Evolutionary conservation across 257 asterid genomes (phyloP), one percentile per base, ranked within the genome.

Genomic region (Fraxinus pennsylvanica): DNA sequence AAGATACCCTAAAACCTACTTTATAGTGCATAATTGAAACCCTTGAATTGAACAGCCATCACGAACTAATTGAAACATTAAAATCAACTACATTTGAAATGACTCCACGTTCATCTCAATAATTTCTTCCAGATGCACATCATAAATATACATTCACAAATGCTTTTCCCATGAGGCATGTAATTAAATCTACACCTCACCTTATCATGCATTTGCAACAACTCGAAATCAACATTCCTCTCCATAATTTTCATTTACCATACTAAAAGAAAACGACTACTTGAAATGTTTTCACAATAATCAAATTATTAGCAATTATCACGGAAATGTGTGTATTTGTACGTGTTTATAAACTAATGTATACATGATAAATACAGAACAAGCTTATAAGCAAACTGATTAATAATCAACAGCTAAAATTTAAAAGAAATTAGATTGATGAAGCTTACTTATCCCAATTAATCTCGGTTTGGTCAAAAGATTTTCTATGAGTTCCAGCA

Each of bases 391-490:
- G 41, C 27, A 32, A 52, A 36, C 2, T 22, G 4, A 35, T 22
- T 1, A 14, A 36, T n/a, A 73, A 54, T 39, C 5, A 15, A 68
- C 47, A 6, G 2, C 17, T 57, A 66, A n/a, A 68, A 21, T 4
- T 19, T n/a, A 22, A 67, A 41, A 59, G 32, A 72, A 36, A 76
- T 10, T 79, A 69, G 36, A 79, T 79, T 30, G 38, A 61, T 1
- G 81, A 71, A 76, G 78, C 92, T 89, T 85, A 93, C 98, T 90
- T 88, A 87, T 92, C 96, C 98, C 97, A 93, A 35, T 89, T 90
- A 77, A 93, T 89, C 88, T 93, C 98, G 8, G 91, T 79, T 79
- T 82, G 92, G 68, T 90, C 89, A 13, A 85, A 81, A 19, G 94
- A 80, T 39, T 30, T 85, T 36, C 86, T 84, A 61, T 79, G 86